phyloP scores from a whole-genome alignment of 352 stramenopile species.

The Blastocystis sp. region DNA sequence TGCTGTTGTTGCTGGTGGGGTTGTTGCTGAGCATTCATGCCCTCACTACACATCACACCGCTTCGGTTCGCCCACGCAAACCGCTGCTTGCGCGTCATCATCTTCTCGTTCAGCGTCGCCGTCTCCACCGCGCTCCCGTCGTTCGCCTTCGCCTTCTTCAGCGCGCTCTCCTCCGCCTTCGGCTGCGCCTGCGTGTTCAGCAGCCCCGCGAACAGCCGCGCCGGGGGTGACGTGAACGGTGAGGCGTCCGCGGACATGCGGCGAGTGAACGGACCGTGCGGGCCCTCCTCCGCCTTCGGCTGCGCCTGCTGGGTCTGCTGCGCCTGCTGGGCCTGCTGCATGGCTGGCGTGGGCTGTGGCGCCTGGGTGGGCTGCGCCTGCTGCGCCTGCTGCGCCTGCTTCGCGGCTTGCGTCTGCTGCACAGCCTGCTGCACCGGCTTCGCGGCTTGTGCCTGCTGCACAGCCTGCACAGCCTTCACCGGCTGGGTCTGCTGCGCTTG shows the following conservation, averaged over 20 bases:
- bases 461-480: neutral
- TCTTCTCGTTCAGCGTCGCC: neutral
- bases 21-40: neutral
- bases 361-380: neutral
- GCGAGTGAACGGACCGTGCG: neutral
- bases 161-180: neutral
- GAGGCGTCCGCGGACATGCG: neutral
- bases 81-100: slow-evolving; percentile 8
- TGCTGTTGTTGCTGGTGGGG: no score
- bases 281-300: neutral
- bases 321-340: neutral
- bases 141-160: slow-evolving; percentile 30
- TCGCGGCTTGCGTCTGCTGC: neutral
- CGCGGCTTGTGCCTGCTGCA: neutral
- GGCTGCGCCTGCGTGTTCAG: neutral
- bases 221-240: neutral
- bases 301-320: neutral
- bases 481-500: slow-evolving; percentile 2
- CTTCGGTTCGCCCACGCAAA: slow-evolving; percentile 1
- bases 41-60: neutral
- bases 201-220: neutral
- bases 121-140: neutral
- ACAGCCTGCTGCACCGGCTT: neutral
- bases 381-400: neutral
- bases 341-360: neutral